phyloP scores from a whole-genome alignment of 495 filamentous ascomycete genomes.

The Xylona heveae region DNA sequence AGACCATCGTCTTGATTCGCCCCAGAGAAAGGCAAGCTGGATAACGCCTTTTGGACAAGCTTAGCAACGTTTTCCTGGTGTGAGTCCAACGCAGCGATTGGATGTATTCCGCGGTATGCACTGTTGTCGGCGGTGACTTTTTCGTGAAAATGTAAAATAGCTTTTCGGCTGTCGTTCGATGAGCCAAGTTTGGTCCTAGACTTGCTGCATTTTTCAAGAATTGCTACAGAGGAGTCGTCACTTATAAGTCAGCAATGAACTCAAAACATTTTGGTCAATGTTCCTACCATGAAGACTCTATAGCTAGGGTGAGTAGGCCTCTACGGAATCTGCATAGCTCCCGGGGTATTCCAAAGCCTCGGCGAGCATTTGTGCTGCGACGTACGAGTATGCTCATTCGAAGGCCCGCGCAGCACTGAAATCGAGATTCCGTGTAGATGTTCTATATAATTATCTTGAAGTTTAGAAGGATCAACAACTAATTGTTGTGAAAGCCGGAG shows the following conservation, averaged over 20 bases:
- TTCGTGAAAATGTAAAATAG: constrained; percentile 52
- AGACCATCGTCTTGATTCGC: neutral
- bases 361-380: too few relatives aligned
- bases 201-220: constrained; percentile 38
- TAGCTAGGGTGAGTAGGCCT: constrained; percentile 4
- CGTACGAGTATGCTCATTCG: too few relatives aligned
- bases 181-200: neutral
- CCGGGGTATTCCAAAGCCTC: too few relatives aligned
- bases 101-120: constrained; percentile 54
- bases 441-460: too few relatives aligned
- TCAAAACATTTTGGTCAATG: too few relatives aligned
- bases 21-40: constrained; percentile 21
- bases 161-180: constrained; percentile 10
- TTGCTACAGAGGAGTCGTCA: constrained; percentile 85
- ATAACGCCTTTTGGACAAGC: constrained; percentile 43
- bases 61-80: constrained; percentile 46
- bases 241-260: too few relatives aligned
- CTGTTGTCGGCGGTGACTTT: constrained; percentile 64
- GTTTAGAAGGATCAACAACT: too few relatives aligned
- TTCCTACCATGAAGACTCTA: constrained; percentile 5
- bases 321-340: too few relatives aligned
- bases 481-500: too few relatives aligned
- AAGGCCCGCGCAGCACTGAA: too few relatives aligned
- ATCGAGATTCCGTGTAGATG: too few relatives aligned
- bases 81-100: constrained; percentile 44